Base-by-base conservation (phyloP, 2,329 filamentous ascomycete species). In the Venturia aucupariae region DNA sequence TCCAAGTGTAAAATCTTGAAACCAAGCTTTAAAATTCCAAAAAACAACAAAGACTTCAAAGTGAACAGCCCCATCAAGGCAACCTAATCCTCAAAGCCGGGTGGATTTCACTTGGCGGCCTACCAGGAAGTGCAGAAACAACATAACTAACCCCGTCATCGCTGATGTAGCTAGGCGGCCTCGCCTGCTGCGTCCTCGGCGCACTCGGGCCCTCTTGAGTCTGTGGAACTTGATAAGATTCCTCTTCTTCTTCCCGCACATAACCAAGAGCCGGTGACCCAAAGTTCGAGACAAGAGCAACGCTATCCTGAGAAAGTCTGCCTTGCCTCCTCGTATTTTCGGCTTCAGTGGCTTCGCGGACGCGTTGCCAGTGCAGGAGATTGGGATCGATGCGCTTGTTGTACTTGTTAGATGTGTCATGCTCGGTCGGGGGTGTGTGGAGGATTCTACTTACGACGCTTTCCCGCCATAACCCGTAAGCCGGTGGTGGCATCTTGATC, bases 391-490 rank as follows among this genome's bases (percentile, higher is more conserved):
- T 88, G 60, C 90, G 82, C 84, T 89, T 69, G n/a, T 46, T 46
- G 27, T n/a, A n/a, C n/a, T n/a, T n/a, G n/a, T n/a, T n/a, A n/a
- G n/a, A n/a, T n/a, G n/a, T n/a, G n/a, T 60, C 5, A 6, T 19
- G 60, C 5, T 63, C 42, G 44, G 62, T 61, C 65, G 57, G 64
- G 57, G 46, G 30, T 27, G 3, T 48, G 22, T 48, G 54, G 60
- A 85, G 24, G 22, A 27, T 4, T 10, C 19, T 30, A 57, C 87
- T 75, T 82, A 90, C 87, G 75, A 94, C 90, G 71, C 88, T 93
- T 74, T 87, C 86, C 62, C 90, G 82, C 90, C 90, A 95, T 0
- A 91, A 78, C 0, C 92, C 92, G 72, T 96, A 96, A 2, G 90
- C 90, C 0, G 92, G 92, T 4, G 92, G 92, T 10, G 86, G 84